phyloP scores from a whole-genome alignment of 805 yeast species.

The Metschnikowia matae region DNA sequence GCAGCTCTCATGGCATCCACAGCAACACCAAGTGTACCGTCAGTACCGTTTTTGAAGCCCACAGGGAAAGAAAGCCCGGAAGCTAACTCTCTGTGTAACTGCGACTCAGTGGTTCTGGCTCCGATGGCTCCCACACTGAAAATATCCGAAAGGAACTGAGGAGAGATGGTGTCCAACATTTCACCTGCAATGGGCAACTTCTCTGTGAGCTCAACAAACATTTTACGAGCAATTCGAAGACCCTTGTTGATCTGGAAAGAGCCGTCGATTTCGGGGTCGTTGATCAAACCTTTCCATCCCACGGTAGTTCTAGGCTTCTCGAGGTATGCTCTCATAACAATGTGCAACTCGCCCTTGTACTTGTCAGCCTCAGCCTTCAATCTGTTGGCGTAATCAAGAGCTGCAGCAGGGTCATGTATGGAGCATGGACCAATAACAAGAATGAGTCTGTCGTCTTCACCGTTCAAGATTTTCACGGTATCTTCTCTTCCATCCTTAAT shows the following conservation, averaged over 20 bases:
- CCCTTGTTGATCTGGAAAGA: constrained; percentile 95
- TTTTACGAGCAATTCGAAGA: constrained; percentile 76
- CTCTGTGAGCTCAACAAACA: constrained; percentile 76
- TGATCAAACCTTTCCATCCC: constrained; percentile 98
- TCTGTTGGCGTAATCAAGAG: constrained; percentile 78
- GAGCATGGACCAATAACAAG: constrained; percentile 97
- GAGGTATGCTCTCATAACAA: constrained; percentile 95
- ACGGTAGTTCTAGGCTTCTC: constrained; percentile 99
- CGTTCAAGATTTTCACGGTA: constrained; percentile 68
- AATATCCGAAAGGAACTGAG: constrained; percentile 89
- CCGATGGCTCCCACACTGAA: constrained; percentile 97
- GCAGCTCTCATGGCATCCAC: constrained; percentile 94
- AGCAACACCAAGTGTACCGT: constrained; percentile 89
- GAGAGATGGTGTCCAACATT: constrained; percentile 97
- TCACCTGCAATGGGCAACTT: constrained; percentile 90
- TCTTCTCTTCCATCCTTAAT: constrained; percentile 77
- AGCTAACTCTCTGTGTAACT: constrained; percentile 94
- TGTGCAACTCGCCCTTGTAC: constrained; percentile 68
- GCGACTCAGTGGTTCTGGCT: constrained; percentile 98
- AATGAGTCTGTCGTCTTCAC: constrained; percentile 76
- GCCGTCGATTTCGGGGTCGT: constrained; percentile 92
- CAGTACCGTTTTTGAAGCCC: constrained; percentile 98
- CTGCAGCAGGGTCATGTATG: constrained; percentile 85
- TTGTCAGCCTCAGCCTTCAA: constrained; percentile 66
- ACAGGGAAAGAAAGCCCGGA: constrained; percentile 98